phyloP scores from a whole-genome alignment of 2,329 filamentous ascomycete genomes.

The Ceratocystis destructans region DNA sequence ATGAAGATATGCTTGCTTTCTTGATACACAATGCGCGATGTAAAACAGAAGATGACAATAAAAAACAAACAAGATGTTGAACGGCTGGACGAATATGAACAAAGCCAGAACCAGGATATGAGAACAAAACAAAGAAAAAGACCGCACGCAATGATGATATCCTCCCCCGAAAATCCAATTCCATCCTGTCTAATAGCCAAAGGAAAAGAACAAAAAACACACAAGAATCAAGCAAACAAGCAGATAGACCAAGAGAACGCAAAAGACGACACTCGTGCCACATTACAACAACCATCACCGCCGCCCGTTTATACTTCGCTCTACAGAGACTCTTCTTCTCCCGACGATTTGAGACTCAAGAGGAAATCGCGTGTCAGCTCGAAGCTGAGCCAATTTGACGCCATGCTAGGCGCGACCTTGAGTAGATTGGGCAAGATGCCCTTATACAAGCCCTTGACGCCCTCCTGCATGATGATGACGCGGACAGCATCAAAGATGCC shows the following conservation, averaged over 20 bases:
- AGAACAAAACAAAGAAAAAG: neutral
- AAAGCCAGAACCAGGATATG: neutral
- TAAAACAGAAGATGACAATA: neutral
- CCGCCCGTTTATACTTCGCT: neutral
- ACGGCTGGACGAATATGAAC: neutral
- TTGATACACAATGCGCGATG: neutral
- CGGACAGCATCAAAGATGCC: conserved; percentile 70
- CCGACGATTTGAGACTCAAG: conserved; percentile 42
- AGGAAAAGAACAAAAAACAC: neutral
- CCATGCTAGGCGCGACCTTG: conserved; percentile 97
- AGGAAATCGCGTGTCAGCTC: conserved; percentile 85
- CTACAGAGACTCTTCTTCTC: conserved; percentile 21
- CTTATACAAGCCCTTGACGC: conserved; percentile 78
- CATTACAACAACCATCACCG: neutral
- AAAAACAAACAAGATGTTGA: neutral
- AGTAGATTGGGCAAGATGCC: conserved; percentile 89
- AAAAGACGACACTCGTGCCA: neutral
- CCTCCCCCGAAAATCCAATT: neutral
- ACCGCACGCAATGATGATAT: conserved; percentile 4
- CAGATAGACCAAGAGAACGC: neutral
- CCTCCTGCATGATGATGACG: conserved; percentile 73
- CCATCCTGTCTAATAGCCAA: conserved; percentile 4
- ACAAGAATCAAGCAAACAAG: neutral
- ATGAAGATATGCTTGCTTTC: neutral
- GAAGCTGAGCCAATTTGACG: conserved; percentile 94